These are phyloP conservation scores for Chlorella sp. DNA, from an alignment of 139 green algal genomes.

Conservation along the genomic window DNA sequence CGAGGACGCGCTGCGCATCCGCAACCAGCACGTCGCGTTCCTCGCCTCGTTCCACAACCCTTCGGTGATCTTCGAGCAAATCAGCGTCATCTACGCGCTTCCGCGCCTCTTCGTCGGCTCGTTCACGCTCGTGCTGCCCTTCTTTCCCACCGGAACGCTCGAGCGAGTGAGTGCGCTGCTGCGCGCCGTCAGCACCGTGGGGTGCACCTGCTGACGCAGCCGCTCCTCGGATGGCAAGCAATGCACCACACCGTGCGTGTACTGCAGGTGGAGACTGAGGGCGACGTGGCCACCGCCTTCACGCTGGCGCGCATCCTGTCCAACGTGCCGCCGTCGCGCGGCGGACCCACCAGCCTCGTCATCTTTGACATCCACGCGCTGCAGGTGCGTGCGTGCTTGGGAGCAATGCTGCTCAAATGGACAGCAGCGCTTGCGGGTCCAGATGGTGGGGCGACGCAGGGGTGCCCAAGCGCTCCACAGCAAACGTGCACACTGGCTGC, in stretches of 20 bases:
- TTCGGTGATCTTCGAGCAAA: conserved; percentile 90
- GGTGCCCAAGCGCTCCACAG: conserved; percentile 2
- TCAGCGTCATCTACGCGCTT: conserved; percentile 96
- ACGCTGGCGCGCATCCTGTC: conserved; percentile 94
- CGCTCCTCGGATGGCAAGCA: too few species aligned
- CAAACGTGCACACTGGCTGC: background rate
- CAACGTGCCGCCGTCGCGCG: conserved; percentile 87
- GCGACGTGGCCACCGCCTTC: conserved; percentile 91
- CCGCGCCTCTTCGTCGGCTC: conserved; percentile 90
- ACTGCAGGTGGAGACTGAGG: conserved; percentile 76
- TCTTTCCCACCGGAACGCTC: conserved; percentile 94
- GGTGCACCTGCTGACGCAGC: too few species aligned
- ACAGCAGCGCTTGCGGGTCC: background rate
- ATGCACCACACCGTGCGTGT: background rate
- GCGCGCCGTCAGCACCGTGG: too few species aligned
- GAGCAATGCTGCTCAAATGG: too few species aligned
- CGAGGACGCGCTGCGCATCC: conserved; percentile 80
- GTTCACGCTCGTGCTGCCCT: conserved; percentile 97
- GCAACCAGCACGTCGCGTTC: conserved; percentile 93
- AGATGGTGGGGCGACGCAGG: background rate
- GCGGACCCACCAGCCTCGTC: conserved; percentile 87
- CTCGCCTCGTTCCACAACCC: conserved; percentile 92
- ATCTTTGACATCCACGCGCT: conserved; percentile 99
- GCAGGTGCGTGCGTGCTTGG: conserved; percentile 61
- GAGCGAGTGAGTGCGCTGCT: conserved; percentile 53